These are phyloP conservation scores for Oryza rufipogon DNA, from an alignment of 176 grass and related monocot genomes.

Conservation along the genomic window DNA sequence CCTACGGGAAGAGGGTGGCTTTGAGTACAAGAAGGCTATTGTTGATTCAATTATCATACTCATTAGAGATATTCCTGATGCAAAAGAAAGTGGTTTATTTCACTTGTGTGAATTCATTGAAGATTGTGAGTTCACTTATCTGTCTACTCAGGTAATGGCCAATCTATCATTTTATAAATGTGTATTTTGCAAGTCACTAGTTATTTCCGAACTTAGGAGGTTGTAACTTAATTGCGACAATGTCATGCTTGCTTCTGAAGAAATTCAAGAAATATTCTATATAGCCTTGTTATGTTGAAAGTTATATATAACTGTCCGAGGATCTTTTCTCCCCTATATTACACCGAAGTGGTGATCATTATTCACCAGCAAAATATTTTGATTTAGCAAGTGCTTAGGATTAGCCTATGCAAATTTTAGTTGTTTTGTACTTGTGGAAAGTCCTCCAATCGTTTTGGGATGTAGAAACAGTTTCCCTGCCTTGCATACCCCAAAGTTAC, in stretches of 20 bases:
- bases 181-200: constrained; percentile 26
- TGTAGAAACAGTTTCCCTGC: neutral
- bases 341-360: neutral
- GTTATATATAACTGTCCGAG: constrained; percentile 12
- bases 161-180: neutral
- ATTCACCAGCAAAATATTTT: neutral
- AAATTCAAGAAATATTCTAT: neutral
- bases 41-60: constrained; percentile 97
- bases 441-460: neutral
- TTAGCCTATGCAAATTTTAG: neutral
- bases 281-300: constrained; percentile 9
- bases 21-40: constrained; percentile 99
- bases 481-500: neutral
- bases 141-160: constrained; percentile 84
- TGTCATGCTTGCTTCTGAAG: constrained; percentile 3
- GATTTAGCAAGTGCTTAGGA: constrained; percentile 2
- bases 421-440: neutral
- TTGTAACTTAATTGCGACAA: neutral
- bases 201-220: neutral
- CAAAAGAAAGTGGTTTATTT: constrained; percentile 97
- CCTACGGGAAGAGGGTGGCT: constrained; percentile 95
- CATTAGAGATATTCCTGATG: constrained; percentile 98
- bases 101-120: constrained; percentile 99
- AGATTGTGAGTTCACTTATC: constrained; percentile 98
- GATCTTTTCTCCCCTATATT: neutral